Conservation (phyloP, 2,329 filamentous ascomycete genomes). For the Pseudocercospora macadamiae region DNA sequence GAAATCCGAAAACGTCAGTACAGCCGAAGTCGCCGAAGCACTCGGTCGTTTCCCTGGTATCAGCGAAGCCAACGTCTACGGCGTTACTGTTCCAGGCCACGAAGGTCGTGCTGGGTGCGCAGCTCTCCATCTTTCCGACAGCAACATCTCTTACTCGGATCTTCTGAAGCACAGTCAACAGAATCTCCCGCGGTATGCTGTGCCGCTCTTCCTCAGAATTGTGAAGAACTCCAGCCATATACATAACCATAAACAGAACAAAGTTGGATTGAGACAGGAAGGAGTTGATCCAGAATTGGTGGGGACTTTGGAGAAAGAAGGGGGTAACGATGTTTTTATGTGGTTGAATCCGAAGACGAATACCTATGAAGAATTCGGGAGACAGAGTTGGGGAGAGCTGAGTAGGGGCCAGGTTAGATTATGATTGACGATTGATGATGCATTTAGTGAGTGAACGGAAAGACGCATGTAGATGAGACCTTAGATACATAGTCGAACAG, state of each 20-base stretch:
- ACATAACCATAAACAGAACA: conserved; percentile 81
- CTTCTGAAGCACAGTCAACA: conserved; percentile 61
- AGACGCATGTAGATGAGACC: not conserved
- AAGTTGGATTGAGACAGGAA: conserved; percentile 68
- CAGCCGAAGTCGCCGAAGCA: conserved; percentile 48
- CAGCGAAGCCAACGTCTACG: conserved; percentile 52
- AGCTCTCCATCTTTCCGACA: conserved; percentile 57
- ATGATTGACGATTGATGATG: conserved; percentile 15
- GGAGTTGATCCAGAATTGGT: conserved; percentile 63
- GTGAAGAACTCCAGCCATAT: conserved; percentile 60
- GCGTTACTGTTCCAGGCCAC: conserved; percentile 49
- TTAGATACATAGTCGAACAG: not conserved
- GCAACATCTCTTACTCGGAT: conserved; percentile 56
- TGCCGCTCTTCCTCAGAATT: conserved; percentile 71
- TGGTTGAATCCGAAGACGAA: conserved; percentile 54
- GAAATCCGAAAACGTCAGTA: conserved; percentile 53
- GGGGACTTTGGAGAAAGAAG: conserved; percentile 48
- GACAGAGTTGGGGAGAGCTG: conserved; percentile 61
- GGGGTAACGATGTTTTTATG: conserved; percentile 50
- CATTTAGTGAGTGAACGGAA: not conserved
- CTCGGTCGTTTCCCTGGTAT: conserved; percentile 46
- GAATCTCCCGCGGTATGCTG: conserved; percentile 72
- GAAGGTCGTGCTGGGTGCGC: conserved; percentile 59
- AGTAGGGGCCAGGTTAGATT: conserved; percentile 39
- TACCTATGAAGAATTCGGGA: conserved; percentile 61